Evolutionary conservation across 139 green algal species (phyloP).

Genomic region (Chlamydomonas schloesseri): DNA sequence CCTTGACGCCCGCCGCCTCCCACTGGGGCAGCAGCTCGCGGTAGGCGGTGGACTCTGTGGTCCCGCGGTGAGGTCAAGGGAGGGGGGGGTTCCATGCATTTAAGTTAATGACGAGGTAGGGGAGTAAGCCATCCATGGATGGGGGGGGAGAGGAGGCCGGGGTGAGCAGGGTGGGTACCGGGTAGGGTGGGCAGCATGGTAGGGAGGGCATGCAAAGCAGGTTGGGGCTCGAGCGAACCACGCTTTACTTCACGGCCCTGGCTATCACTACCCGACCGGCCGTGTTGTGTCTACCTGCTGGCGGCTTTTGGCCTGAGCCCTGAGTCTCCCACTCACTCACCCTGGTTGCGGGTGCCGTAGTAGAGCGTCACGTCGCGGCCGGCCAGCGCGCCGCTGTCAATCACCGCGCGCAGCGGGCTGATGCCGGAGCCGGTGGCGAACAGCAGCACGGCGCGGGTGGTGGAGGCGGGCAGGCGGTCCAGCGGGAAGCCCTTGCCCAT

Average conservation of each 20-base stretch:
- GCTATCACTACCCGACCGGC: too few species aligned
- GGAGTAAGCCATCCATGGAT: too few species aligned
- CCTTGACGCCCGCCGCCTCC: conserved; percentile 75
- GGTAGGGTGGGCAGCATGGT: background rate
- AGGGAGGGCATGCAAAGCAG: too few species aligned
- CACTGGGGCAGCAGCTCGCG: conserved; percentile 68
- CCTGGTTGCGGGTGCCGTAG: conserved; percentile 77
- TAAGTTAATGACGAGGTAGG: too few species aligned
- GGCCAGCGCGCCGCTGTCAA: conserved; percentile 74
- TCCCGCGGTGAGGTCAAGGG: too few species aligned
- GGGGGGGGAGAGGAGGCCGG: background rate
- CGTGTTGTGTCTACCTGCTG: too few species aligned
- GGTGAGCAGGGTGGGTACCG: too few species aligned
- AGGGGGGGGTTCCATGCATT: too few species aligned
- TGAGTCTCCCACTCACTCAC: too few species aligned
- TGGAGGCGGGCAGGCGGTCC: conserved; percentile 78
- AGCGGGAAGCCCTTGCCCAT: conserved; percentile 90
- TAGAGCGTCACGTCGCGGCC: conserved; percentile 74
- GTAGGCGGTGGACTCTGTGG: conserved; percentile 51
- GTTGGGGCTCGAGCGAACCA: background rate
- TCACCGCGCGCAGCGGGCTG: conserved; percentile 83
- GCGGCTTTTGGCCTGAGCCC: too few species aligned
- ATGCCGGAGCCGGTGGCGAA: conserved; percentile 84
- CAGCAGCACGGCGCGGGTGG: conserved; percentile 57
- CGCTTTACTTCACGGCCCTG: too few species aligned